These are phyloP conservation scores for Candida taoyuanica DNA, from an alignment of 805 yeast genomes.

Conservation along the genomic window DNA sequence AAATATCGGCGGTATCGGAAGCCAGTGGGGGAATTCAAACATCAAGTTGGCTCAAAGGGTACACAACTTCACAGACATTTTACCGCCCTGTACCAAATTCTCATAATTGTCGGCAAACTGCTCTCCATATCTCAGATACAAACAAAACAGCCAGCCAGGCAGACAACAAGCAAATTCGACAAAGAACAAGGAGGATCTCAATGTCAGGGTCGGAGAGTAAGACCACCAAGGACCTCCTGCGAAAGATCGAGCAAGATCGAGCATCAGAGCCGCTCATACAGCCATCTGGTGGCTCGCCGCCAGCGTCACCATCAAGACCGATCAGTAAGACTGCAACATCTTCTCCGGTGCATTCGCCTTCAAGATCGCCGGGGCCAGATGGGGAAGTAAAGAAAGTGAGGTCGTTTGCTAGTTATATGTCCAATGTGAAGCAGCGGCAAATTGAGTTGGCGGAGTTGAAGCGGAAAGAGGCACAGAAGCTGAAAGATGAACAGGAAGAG, in stretches of 20 bases:
- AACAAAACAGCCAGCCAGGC: constrained; percentile 15
- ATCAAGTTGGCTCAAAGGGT: too few species aligned
- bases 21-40: too few species aligned
- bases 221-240: constrained; percentile 32
- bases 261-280: too few species aligned
- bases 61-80: too few species aligned
- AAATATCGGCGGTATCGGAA: too few species aligned
- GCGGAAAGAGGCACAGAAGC: constrained; percentile 1
- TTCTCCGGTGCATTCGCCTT: too few species aligned
- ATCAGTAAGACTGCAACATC: too few species aligned
- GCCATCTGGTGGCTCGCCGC: too few species aligned
- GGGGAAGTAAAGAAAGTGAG: constrained; percentile 10
- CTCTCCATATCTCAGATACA: too few species aligned
- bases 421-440: constrained; percentile 12
- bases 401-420: constrained; percentile 13
- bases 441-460: constrained; percentile 9
- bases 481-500: constrained; percentile 6
- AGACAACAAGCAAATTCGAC: constrained; percentile 21
- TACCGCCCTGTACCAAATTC: too few species aligned
- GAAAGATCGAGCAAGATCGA: constrained; percentile 33
- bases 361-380: background rate
- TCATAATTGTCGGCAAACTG: too few species aligned
- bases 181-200: background rate
- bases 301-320: too few species aligned
- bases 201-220: constrained; percentile 12